phyloP scores from a whole-genome alignment of 2,329 filamentous ascomycete genomes.

The Alternaria arbusti region DNA sequence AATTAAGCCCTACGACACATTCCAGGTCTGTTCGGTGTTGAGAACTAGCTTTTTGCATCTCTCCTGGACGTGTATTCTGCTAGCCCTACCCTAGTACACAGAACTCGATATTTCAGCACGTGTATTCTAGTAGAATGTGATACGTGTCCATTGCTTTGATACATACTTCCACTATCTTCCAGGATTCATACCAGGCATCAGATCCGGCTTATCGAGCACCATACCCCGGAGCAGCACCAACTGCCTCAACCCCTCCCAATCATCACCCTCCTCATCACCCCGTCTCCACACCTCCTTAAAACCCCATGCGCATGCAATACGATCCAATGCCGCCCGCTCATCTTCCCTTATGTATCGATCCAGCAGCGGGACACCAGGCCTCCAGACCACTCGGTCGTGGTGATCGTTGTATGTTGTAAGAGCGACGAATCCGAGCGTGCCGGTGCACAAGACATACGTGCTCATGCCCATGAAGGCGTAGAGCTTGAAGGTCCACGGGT shows the following conservation, averaged over 20 bases:
- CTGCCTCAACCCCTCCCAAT: conserved; percentile 86
- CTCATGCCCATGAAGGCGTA: conserved; percentile 81
- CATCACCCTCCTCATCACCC: conserved; percentile 88
- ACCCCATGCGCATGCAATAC: conserved; percentile 86
- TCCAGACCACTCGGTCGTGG: conserved; percentile 93
- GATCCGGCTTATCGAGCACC: conserved; percentile 85
- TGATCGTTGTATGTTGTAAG: conserved; percentile 90
- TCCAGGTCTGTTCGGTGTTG: no score
- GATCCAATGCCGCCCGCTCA: conserved; percentile 85
- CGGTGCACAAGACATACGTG: conserved; percentile 82
- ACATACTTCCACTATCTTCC: conserved; percentile 1
- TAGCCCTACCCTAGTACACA: not conserved
- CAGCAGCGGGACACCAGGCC: conserved; percentile 77
- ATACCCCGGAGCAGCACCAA: conserved; percentile 84
- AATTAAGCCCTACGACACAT: no score
- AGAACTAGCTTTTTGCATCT: no score
- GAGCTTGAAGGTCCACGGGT: conserved; percentile 73
- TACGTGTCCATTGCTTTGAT: not conserved
- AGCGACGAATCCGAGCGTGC: conserved; percentile 81
- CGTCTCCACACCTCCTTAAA: conserved; percentile 81
- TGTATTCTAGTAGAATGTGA: not conserved
- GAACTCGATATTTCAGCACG: not conserved
- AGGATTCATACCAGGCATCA: conserved; percentile 88
- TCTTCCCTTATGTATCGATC: conserved; percentile 89
- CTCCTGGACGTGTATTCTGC: no score